Evolutionary conservation across 371 early-diverging fungal genomes (phyloP).

Genomic region (Coemansia linderi): DNA sequence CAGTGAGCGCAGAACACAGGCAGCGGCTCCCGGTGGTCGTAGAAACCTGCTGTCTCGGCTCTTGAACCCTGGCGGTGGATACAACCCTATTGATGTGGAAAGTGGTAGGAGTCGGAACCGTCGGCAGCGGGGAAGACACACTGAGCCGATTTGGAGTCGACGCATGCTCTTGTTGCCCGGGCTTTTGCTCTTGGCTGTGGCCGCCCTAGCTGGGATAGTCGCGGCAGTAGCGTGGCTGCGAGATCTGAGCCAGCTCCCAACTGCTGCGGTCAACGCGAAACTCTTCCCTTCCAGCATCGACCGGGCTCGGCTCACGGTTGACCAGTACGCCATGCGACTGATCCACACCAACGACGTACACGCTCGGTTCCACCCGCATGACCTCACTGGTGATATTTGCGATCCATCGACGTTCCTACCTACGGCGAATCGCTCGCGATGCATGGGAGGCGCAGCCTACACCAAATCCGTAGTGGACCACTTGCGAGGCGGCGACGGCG

Average conservation of each 20-base stretch:
- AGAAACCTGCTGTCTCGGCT: conserved; percentile 9
- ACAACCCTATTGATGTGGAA: conserved; percentile 12
- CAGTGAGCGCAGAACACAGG: neutral
- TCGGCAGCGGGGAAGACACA: neutral
- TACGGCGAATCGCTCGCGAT: conserved; percentile 49
- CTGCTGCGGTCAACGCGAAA: conserved; percentile 1
- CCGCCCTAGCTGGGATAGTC: conserved; percentile 10
- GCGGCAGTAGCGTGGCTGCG: conserved; percentile 21
- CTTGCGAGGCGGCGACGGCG: conserved; percentile 47
- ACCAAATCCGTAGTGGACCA: conserved; percentile 61
- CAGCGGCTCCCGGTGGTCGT: neutral
- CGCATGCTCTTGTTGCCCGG: conserved; percentile 34
- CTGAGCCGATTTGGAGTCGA: conserved; percentile 37
- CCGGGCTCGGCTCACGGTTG: neutral
- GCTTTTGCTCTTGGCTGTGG: conserved; percentile 26
- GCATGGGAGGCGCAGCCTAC: conserved; percentile 66
- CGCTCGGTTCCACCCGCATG: conserved; percentile 59
- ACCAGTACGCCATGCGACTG: conserved; percentile 44
- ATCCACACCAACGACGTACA: conserved; percentile 74
- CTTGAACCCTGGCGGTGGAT: conserved; percentile 2
- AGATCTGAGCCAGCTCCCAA: conserved; percentile 10
- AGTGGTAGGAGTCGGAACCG: neutral
- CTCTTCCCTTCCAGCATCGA: conserved; percentile 29
- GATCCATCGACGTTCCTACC: conserved; percentile 11
- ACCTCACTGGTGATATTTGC: conserved; percentile 60